Evolutionary conservation across 2,329 filamentous ascomycete genomes (phyloP), one percentile per base, ranked within the genome.

Genomic region (Berkeleyomyces rouxiae): DNA sequence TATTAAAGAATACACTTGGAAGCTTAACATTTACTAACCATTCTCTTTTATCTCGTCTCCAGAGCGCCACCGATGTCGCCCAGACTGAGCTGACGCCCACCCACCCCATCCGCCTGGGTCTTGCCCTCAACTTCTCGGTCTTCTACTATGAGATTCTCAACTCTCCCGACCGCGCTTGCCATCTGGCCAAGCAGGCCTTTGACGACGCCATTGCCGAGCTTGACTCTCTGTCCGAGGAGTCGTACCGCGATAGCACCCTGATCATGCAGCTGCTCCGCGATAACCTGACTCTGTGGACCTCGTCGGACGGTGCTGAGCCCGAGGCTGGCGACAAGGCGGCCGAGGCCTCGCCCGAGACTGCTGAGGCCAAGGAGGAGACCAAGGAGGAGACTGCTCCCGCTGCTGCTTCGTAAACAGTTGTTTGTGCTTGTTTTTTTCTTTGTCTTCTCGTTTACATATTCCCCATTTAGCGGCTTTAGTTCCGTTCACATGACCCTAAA

Each of bases 61-160:
- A 93, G 90, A 95, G 88, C 82, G 92, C 92, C 70, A 97, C 92
- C 79, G 92, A 96, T 72, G 92, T 97, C 72, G 93, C 93, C 70
- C 92, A 96, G 82, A 96, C 89, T 68, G 92, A 97, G 78, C 86
- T 97, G 70, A 92, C 92, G 67, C 92, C 92, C 67, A 97, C 93
- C 66, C 92, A 97, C 82, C 92, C 92, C 71, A 97, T 97, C 80
- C 91, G 92, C 72, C 89, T 97, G 68, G 92, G 92, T 76, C 87
- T 97, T 72, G 92, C 92, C 69, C 85, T 97, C 70, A 97, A 96
- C 87, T 96, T 97, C 85, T 96, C 91, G 68, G 91, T 96, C 72
- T 97, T 96, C 83, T 97, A 97, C 86, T 99, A 99, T 77, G 93
- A 99, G 85, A 99, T 97, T 75, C 82, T 97, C 72, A 99, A 97